These are phyloP conservation scores for Salvia sclarea DNA, from an alignment of 305 asterid species.

Conservation along the genomic window DNA sequence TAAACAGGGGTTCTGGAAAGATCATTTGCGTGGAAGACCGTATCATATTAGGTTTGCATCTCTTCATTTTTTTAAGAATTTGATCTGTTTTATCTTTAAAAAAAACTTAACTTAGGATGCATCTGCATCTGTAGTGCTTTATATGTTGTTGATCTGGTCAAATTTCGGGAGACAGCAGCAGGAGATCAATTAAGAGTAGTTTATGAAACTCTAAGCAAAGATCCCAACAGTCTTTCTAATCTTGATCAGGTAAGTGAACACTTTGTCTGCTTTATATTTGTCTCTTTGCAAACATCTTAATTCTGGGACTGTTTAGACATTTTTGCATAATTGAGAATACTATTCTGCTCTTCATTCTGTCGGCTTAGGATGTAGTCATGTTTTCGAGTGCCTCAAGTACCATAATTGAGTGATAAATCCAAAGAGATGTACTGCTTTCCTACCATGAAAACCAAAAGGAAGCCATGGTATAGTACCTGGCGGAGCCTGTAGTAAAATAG, in stretches of 20 bases:
- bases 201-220: conserved; percentile 96
- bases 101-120: conserved; percentile 31
- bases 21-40: conserved; percentile 93
- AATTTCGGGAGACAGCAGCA: conserved; percentile 97
- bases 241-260: conserved; percentile 84
- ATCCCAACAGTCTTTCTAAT: conserved; percentile 97
- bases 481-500: neutral
- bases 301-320: neutral
- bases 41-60: conserved; percentile 80
- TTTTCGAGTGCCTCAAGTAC: neutral
- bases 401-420: neutral
- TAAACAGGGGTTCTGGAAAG: conserved; percentile 97
- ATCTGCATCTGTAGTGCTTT: conserved; percentile 71
- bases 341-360: neutral
- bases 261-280: conserved; percentile 1
- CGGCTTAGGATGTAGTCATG: neutral
- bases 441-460: neutral
- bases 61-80: conserved; percentile 21
- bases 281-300: conserved; percentile 12
- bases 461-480: neutral
- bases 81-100: conserved; percentile 21
- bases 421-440: neutral
- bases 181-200: conserved; percentile 93
- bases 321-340: neutral
- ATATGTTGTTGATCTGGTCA: conserved; percentile 86